These are phyloP conservation scores for Wallacemonas sp. DNA, from an alignment of 208 protist genomes.

Conservation along the genomic window DNA sequence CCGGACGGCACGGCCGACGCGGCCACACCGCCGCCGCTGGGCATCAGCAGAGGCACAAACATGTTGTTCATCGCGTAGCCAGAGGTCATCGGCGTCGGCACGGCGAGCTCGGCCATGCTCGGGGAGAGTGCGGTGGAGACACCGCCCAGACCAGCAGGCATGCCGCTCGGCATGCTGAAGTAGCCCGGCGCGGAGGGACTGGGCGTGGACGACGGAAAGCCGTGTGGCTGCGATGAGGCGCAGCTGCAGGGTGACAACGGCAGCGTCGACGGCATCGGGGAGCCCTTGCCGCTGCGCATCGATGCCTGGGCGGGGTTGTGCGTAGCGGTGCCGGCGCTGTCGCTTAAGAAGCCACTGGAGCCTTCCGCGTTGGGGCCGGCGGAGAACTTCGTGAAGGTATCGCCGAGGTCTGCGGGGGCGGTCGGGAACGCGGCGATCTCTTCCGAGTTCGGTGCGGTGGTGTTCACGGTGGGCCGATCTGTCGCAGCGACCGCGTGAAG, in stretches of 20 bases:
- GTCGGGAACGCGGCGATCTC: not conserved
- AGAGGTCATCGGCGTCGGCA: not conserved
- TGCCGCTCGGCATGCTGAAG: not conserved
- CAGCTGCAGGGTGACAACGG: conserved; percentile 12
- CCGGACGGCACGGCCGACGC: not conserved
- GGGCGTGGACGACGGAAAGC: not conserved
- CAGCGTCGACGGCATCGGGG: not conserved
- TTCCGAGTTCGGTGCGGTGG: not conserved
- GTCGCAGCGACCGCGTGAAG: not conserved
- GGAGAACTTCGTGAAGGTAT: conserved; percentile 6
- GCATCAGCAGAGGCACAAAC: conserved; percentile 7
- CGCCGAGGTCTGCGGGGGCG: not conserved
- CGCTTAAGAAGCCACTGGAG: conserved; percentile 15
- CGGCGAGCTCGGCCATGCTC: not conserved
- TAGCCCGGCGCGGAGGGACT: conserved; percentile 1
- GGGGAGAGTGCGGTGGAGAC: not conserved
- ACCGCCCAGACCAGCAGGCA: not conserved
- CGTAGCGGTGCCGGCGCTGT: conserved; percentile 1
- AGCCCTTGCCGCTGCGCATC: conserved; percentile 3
- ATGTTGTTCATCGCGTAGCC: conserved; percentile 11
- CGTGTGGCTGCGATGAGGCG: conserved; percentile 8
- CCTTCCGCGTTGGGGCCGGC: conserved; percentile 9
- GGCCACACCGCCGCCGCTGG: not conserved
- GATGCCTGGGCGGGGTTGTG: not conserved
- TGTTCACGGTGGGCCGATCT: not conserved